Conservation (phyloP, 1,284 basidiomycete genomes). For the Fomitopsis pinicola region DNA sequence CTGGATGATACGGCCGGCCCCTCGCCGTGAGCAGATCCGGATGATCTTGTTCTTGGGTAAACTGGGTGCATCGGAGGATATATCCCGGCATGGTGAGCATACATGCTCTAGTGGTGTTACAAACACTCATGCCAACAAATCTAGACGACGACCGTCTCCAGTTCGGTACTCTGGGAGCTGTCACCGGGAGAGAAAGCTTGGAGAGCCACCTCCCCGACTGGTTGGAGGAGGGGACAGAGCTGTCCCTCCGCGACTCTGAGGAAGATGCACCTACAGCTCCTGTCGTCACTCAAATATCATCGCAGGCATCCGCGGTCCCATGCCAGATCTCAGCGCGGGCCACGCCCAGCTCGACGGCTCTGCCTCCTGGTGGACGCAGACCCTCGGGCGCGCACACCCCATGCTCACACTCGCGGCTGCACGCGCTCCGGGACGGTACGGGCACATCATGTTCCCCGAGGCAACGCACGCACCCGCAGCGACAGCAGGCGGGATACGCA, state of each 20-base stretch:
- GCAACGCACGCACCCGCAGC: slow-evolving; percentile 73
- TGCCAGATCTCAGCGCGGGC: slow-evolving; percentile 21
- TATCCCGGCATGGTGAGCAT: not conserved
- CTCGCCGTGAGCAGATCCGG: slow-evolving; percentile 77
- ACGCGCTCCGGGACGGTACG: slow-evolving; percentile 87
- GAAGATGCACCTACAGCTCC: slow-evolving; percentile 44
- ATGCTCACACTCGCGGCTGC: slow-evolving; percentile 84
- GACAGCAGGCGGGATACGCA: slow-evolving; percentile 30
- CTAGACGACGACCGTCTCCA: slow-evolving; percentile 39
- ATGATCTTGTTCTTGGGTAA: slow-evolving; percentile 79
- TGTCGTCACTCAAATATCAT: slow-evolving; percentile 9
- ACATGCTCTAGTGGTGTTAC: not conserved
- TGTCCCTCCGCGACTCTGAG: slow-evolving; percentile 40
- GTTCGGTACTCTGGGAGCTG: slow-evolving; percentile 53
- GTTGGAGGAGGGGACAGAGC: slow-evolving; percentile 33
- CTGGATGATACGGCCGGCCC: slow-evolving; percentile 56
- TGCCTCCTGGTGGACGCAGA: slow-evolving; percentile 98
- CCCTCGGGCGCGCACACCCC: slow-evolving; percentile 81
- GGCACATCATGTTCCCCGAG: slow-evolving; percentile 95
- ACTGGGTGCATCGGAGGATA: slow-evolving; percentile 36
- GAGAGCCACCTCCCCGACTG: slow-evolving; percentile 33
- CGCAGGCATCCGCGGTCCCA: slow-evolving; percentile 14
- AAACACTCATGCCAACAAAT: not conserved
- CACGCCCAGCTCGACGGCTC: slow-evolving; percentile 80
- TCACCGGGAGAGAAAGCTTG: slow-evolving; percentile 46